Evolutionary conservation across 305 asterid genomes (phyloP).

Genomic region (Fraxinus sp.): DNA sequence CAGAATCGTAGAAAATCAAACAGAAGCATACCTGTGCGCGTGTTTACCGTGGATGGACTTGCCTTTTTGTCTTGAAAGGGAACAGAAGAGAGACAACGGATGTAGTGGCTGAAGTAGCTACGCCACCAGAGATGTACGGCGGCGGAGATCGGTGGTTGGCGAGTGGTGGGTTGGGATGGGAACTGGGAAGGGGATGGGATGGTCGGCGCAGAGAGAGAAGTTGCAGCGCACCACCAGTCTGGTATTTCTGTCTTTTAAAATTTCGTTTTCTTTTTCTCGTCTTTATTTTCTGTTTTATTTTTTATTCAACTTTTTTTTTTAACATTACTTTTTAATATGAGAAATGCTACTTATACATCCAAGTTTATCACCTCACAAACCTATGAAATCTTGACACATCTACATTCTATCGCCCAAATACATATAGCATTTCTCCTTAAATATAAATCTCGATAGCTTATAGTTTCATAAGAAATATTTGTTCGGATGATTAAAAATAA

Average conservation of each 20-base stretch:
- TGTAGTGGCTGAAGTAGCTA: slow-evolving; percentile 19
- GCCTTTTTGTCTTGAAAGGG: slow-evolving; percentile 19
- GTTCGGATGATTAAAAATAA: background rate
- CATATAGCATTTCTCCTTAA: too few relatives aligned
- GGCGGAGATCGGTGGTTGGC: slow-evolving; percentile 31
- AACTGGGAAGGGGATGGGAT: background rate
- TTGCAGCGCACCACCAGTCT: slow-evolving; percentile 35
- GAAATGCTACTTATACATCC: too few relatives aligned
- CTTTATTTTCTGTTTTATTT: background rate
- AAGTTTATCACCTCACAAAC: too few relatives aligned
- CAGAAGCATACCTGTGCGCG: background rate
- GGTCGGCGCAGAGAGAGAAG: slow-evolving; percentile 21
- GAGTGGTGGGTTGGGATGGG: slow-evolving; percentile 36
- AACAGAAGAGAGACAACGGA: slow-evolving; percentile 21
- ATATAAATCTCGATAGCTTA: background rate
- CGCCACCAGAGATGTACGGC: slow-evolving; percentile 23
- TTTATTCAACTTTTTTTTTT: background rate
- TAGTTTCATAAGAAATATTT: background rate
- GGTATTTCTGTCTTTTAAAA: slow-evolving; percentile 29
- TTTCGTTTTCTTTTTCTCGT: slow-evolving; percentile 7
- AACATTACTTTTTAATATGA: too few relatives aligned
- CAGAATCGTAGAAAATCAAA: slow-evolving; percentile 9
- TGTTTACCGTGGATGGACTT: slow-evolving; percentile 23
- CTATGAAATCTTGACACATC: too few relatives aligned
- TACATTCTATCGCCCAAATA: too few relatives aligned